Evolutionary conservation across 2,329 filamentous ascomycete genomes (phyloP).

Genomic region (Fusarium tuaranense): DNA sequence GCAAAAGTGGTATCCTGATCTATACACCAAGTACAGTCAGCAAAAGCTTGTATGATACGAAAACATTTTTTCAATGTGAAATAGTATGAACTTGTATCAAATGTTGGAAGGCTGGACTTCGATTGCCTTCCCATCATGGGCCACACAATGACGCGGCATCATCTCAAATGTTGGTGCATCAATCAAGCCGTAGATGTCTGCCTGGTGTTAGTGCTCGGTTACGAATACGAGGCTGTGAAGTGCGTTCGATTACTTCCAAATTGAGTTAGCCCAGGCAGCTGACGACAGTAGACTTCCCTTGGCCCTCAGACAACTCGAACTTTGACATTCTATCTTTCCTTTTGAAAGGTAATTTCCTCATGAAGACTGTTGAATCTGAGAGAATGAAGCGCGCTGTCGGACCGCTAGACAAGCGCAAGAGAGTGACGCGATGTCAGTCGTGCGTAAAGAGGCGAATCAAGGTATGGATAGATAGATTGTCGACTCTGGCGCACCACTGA

Average conservation of each 20-base stretch:
- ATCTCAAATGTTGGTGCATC: background rate
- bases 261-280: background rate
- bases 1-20: slow-evolving; percentile 12
- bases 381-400: slow-evolving; percentile 34
- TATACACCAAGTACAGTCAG: slow-evolving; percentile 11
- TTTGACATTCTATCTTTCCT: background rate
- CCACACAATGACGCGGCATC: background rate
- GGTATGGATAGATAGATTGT: slow-evolving; percentile 9
- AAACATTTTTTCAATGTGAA: background rate
- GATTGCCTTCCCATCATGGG: background rate
- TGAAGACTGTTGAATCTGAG: background rate
- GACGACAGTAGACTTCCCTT: background rate
- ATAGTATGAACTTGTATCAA: background rate
- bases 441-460: slow-evolving; percentile 45
- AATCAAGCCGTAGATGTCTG: background rate
- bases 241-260: slow-evolving; percentile 29
- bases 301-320: too few relatives aligned
- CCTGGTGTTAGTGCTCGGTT: background rate
- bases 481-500: background rate
- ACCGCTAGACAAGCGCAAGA: slow-evolving; percentile 43
- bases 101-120: fast-evolving
- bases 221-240: background rate
- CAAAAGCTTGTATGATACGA: slow-evolving; percentile 5
- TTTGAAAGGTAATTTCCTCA: background rate
- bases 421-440: slow-evolving; percentile 39